Conservation (phyloP, 805 yeast genomes). For the Starmerella vaccinii region DNA sequence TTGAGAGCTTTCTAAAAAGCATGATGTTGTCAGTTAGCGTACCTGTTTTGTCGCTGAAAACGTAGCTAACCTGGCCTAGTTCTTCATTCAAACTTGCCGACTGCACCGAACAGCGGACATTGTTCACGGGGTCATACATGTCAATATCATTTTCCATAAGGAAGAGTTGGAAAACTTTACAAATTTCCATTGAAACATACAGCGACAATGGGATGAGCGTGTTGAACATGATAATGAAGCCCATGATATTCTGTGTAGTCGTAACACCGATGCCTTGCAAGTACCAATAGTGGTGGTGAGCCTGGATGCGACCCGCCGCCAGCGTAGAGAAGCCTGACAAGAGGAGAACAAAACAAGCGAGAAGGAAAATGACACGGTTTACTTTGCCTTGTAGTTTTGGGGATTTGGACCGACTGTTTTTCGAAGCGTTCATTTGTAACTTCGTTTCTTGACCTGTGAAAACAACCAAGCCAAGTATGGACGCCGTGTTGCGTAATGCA, state of each 20-base stretch:
- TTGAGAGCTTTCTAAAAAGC: constrained; percentile 81
- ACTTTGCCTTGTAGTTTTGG: constrained; percentile 81
- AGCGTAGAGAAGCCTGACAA: constrained; percentile 72
- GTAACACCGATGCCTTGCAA: constrained; percentile 64
- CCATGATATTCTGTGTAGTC: constrained; percentile 81
- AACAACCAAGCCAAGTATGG: constrained; percentile 66
- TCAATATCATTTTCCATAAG: constrained; percentile 84
- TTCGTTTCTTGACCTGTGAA: constrained; percentile 95
- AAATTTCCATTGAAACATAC: constrained; percentile 93
- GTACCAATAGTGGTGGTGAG: constrained; percentile 49
- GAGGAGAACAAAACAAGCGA: constrained; percentile 71
- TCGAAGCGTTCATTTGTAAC: constrained; percentile 87
- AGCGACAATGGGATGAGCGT: constrained; percentile 90
- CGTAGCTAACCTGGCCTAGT: constrained; percentile 89
- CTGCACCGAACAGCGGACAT: constrained; percentile 89
- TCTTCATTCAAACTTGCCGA: constrained; percentile 95
- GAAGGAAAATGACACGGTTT: constrained; percentile 71
- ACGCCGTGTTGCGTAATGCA: constrained; percentile 70
- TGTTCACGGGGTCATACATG: constrained; percentile 74
- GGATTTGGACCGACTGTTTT: constrained; percentile 81
- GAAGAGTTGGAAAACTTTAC: constrained; percentile 75
- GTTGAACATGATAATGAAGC: constrained; percentile 93
- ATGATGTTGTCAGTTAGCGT: constrained; percentile 90
- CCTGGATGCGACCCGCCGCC: constrained; percentile 46
- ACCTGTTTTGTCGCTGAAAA: constrained; percentile 95